Base-by-base conservation (phyloP, 371 early-diverging fungal genomes). In the Mortierella sp. region DNA sequence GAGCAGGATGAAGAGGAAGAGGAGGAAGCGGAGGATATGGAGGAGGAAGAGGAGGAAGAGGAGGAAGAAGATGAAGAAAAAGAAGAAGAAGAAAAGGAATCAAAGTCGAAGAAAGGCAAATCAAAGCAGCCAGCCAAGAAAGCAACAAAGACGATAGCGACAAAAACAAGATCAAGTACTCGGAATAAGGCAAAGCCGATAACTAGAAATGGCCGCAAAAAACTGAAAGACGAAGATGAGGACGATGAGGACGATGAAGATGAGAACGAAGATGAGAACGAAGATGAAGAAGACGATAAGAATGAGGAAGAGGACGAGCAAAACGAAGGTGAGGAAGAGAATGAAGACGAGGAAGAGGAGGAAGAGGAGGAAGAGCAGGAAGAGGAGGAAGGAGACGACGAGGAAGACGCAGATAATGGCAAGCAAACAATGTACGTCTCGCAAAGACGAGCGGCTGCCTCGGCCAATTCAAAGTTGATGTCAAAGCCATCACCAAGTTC, bases 391-490 rank as follows among this genome's bases (percentile, higher is more conserved):
- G 65, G 65, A 1, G 62, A 67, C 8, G 72, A 80, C 13, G 69
- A 70, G 0, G 75, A 80, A n/a, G 65, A 70, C 10, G 8, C 28
- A 3, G 65, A 67, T 48, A 73, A 55, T 38, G 61, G 63, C 36
- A 74, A 79, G 50, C 74, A 63, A 13, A 70, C 74, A 3, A n/a
- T 79, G 13, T 74, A 67, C 10, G 55, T 55, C 45, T 74, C 79
- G 0, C 74, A 79, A 19, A 62, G 79, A n/a, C 63, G 58, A 19
- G 79, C 79, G 13, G 79, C 79, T 4, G 79, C 70, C 0, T 70
- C 70, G 8, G 79, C 79, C 65, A 79, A 79, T 50, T 70, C 79
- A 10, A 79, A 79, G 38, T 48, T 79, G 32, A 59, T 66, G 58
- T 33, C 73, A 60, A 78, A 72, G 24, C 13, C 67, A 19, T 66